These are phyloP conservation scores for Pythium guiyangense DNA, from an alignment of 352 stramenopile species.

Conservation along the genomic window DNA sequence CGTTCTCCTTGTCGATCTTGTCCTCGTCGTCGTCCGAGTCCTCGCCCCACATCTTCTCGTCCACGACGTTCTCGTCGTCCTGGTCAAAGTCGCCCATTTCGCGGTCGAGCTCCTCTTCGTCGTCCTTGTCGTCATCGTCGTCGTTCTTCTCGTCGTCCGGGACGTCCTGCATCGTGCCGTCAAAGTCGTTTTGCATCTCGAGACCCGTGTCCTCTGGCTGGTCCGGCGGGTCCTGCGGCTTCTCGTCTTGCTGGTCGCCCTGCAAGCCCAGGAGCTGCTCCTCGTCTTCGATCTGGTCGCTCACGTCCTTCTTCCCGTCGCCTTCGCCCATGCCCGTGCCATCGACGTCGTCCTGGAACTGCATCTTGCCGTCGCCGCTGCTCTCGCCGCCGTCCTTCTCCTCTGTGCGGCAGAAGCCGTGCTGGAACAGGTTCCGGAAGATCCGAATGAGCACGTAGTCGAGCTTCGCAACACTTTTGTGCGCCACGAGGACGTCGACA, in stretches of 20 bases:
- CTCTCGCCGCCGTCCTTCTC: constrained; percentile 89
- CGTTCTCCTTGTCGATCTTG: constrained; percentile 95
- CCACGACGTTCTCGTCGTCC: constrained; percentile 97
- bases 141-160: constrained; percentile 91
- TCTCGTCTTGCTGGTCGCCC: constrained; percentile 84
- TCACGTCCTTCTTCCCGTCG: constrained; percentile 99
- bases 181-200: constrained; percentile 99
- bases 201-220: constrained; percentile 95
- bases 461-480: constrained; percentile 93
- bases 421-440: constrained; percentile 95
- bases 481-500: constrained; percentile 70
- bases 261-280: constrained; percentile 99
- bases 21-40: constrained; percentile 91
- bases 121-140: constrained; percentile 79
- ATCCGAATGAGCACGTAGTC: constrained; percentile 95
- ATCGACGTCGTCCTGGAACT: constrained; percentile 98
- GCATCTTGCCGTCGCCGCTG: constrained; percentile 85
- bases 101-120: constrained; percentile 95
- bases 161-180: constrained; percentile 98
- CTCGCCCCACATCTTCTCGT: constrained; percentile 99
- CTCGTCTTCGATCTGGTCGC: constrained; percentile 99
- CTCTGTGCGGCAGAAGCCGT: constrained; percentile 93
- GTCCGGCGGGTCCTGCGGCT: constrained; percentile 85
- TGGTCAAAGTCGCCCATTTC: constrained; percentile 98
- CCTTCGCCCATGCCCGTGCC: constrained; percentile 99